Conservation (phyloP, 2,329 filamentous ascomycete species). For the Chrysoporthe deuterocubensis region DNA sequence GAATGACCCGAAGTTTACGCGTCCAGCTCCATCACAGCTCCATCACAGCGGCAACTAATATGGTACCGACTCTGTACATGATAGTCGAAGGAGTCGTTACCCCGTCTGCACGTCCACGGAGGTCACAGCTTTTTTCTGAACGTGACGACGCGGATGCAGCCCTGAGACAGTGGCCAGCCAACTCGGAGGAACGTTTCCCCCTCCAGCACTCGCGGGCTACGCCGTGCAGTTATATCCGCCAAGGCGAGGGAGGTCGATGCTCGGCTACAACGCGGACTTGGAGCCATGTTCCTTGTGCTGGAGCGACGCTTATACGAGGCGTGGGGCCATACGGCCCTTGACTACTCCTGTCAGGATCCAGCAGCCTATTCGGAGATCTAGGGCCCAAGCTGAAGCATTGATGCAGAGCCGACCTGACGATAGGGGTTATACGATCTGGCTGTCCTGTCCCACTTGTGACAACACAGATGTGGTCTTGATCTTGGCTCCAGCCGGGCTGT, state of each 20-base stretch:
- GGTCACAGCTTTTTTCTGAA: neutral
- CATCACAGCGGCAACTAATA: neutral
- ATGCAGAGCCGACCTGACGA: too few relatives aligned
- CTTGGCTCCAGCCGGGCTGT: too few relatives aligned
- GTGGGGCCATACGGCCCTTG: too few relatives aligned
- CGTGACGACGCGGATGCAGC: neutral
- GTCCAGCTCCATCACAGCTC: neutral
- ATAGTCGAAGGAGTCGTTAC: neutral
- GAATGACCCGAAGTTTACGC: neutral
- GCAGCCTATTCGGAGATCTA: too few relatives aligned
- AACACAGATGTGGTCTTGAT: too few relatives aligned
- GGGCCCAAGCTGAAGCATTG: too few relatives aligned
- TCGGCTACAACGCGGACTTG: too few relatives aligned
- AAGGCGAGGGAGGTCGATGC: neutral
- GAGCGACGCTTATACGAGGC: too few relatives aligned
- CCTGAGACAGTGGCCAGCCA: neutral
- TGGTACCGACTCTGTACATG: neutral
- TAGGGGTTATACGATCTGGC: too few relatives aligned
- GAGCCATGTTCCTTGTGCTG: too few relatives aligned
- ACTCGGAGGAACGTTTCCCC: neutral
- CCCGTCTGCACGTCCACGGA: neutral
- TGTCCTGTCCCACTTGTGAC: too few relatives aligned
- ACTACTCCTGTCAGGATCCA: too few relatives aligned
- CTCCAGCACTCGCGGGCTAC: neutral
- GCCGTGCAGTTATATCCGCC: neutral